Percentiles rank a stretch among this genome's conserved stretches.
Evolutionary conservation across 2,329 filamentous ascomycete genomes (phyloP).

Genomic region (Alternaria burnsii): DNA sequence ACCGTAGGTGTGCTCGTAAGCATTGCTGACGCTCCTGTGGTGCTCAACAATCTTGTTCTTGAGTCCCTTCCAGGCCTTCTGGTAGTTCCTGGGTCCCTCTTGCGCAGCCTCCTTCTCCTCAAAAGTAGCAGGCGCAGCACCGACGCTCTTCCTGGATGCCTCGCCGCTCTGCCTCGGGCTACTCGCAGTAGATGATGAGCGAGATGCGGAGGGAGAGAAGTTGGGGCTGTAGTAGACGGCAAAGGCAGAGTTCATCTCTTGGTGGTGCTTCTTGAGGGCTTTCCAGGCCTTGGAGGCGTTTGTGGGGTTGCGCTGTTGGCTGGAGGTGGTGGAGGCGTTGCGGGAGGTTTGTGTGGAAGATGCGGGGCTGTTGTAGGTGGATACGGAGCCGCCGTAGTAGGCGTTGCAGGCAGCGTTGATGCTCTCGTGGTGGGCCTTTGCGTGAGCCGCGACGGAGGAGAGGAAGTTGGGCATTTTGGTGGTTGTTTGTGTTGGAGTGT

Average conservation of each 20-base stretch:
- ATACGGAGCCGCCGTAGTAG: slow-evolving; percentile 30
- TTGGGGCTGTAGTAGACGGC: slow-evolving; percentile 36
- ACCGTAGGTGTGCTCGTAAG: slow-evolving; percentile 29
- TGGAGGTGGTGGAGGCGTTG: slow-evolving; percentile 25
- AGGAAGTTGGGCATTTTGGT: slow-evolving; percentile 36
- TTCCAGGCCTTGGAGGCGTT: slow-evolving; percentile 38
- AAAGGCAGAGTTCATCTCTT: slow-evolving; percentile 42
- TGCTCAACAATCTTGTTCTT: slow-evolving; percentile 44
- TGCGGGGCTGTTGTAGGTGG: slow-evolving; percentile 12
- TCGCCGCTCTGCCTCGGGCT: slow-evolving; percentile 28
- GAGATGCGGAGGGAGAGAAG: slow-evolving; percentile 19
- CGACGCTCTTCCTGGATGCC: slow-evolving; percentile 9
- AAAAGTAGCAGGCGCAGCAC: not conserved
- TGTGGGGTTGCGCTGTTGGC: slow-evolving; percentile 22
- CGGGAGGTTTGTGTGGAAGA: slow-evolving; percentile 23
- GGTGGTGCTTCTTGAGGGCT: slow-evolving; percentile 43
- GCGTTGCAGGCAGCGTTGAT: slow-evolving; percentile 39
- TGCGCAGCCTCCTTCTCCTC: slow-evolving; percentile 14
- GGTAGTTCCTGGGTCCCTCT: slow-evolving; percentile 27
- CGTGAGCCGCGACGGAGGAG: slow-evolving; percentile 34
- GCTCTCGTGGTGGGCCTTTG: slow-evolving; percentile 44
- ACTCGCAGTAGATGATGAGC: slow-evolving; percentile 14
- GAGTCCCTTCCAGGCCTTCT: slow-evolving; percentile 36
- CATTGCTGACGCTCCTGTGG: slow-evolving; percentile 38
- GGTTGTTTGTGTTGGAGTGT: slow-evolving; percentile 10